Evolutionary conservation across 1,284 basidiomycete species (phyloP).

Genomic region (Entoloma clypeatum): DNA sequence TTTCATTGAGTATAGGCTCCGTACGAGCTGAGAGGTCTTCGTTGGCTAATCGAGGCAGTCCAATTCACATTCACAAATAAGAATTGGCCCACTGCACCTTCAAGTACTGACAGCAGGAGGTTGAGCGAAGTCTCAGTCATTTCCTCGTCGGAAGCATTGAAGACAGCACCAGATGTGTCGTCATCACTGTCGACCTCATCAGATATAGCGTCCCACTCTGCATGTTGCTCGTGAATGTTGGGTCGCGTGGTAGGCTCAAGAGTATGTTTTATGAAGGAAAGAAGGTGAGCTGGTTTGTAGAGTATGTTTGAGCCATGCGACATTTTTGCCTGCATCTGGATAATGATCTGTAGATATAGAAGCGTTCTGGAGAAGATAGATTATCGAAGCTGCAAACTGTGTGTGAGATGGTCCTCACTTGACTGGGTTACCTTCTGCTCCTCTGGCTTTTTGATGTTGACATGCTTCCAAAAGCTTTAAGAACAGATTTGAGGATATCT

Average conservation of each 20-base stretch:
- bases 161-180: constrained; percentile 43
- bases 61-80: constrained; percentile 3
- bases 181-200: constrained; percentile 57
- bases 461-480: constrained; percentile 71
- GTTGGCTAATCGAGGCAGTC: constrained; percentile 48
- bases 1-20: constrained; percentile 64
- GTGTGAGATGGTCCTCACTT: too few relatives aligned
- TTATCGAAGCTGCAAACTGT: too few relatives aligned
- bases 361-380: constrained; percentile 41
- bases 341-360: constrained; percentile 71
- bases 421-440: too few relatives aligned
- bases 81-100: constrained; percentile 51
- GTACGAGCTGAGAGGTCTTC: constrained; percentile 59
- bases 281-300: constrained; percentile 64
- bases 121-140: constrained; percentile 75
- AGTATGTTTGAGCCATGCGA: constrained; percentile 61
- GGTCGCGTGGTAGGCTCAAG: constrained; percentile 29
- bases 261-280: constrained; percentile 78
- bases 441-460: constrained; percentile 42
- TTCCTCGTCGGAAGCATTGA: constrained; percentile 49
- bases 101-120: constrained; percentile 75
- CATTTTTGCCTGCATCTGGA: constrained; percentile 73
- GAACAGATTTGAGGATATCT: constrained; percentile 71
- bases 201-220: constrained; percentile 28
- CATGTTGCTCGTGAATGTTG: constrained; percentile 1